Percentiles rank a stretch among this genome's conserved stretches.
Evolutionary conservation across 768 basidiomycete species (phyloP).

Genomic region (Agrocybe pediades): DNA sequence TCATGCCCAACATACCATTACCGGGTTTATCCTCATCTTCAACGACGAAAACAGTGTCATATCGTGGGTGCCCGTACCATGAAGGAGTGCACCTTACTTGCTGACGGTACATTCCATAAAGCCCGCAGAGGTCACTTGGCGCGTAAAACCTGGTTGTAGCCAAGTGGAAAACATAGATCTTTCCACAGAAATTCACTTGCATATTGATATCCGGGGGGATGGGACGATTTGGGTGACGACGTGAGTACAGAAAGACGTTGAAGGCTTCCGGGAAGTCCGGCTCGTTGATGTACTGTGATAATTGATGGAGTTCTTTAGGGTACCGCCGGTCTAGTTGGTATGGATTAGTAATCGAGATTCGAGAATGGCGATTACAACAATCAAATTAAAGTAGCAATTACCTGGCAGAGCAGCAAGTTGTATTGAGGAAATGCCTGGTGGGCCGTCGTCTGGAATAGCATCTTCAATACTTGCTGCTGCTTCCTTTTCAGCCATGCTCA

Average conservation of each 20-base stretch:
- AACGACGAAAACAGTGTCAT: conserved; percentile 1
- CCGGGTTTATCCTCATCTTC: not conserved
- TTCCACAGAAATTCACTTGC: conserved; percentile 16
- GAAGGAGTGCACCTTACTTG: conserved; percentile 26
- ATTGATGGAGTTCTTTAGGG: conserved; percentile 12
- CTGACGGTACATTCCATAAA: conserved; percentile 27
- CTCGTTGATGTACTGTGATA: conserved; percentile 16
- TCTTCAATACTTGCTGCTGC: conserved; percentile 6
- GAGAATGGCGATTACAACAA: not conserved
- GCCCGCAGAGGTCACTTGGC: conserved; percentile 29
- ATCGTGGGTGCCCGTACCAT: conserved; percentile 16
- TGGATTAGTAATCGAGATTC: too few species aligned
- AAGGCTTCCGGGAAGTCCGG: conserved; percentile 11
- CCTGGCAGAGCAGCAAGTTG: conserved; percentile 5
- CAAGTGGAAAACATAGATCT: conserved; percentile 26
- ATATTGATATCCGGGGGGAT: conserved; percentile 3
- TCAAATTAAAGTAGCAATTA: not conserved
- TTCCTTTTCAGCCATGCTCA: not conserved
- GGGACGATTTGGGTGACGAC: conserved; percentile 5
- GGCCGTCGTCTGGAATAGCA: conserved; percentile 9
- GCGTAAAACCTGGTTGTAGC: conserved; percentile 27
- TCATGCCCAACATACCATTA: conserved; percentile 20
- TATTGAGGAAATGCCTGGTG: conserved; percentile 6
- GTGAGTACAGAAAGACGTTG: conserved; percentile 13
- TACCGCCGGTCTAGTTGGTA: conserved; percentile 14